Percentiles rank a stretch among this genome's conserved stretches.
Evolutionary conservation across 768 basidiomycete genomes (phyloP).

Genomic region (Vararia minispora): DNA sequence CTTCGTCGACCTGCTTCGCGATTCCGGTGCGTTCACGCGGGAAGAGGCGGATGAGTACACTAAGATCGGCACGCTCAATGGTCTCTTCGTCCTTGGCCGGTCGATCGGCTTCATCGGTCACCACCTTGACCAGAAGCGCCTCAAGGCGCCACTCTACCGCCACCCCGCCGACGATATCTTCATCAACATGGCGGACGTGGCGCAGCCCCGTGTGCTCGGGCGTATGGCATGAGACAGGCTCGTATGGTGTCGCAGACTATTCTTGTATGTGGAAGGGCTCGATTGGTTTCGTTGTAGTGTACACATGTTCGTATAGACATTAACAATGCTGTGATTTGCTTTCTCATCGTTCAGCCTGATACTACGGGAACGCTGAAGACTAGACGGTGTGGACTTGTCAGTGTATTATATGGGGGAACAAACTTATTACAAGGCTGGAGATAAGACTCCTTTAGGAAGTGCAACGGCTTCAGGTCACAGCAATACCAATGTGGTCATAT

Average conservation of each 20-base stretch:
- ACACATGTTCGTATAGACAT: too few species aligned
- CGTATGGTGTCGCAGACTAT: constrained; percentile 1
- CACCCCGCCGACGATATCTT: constrained; percentile 94
- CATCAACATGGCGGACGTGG: constrained; percentile 84
- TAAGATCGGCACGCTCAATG: constrained; percentile 93
- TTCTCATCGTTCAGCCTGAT: not conserved
- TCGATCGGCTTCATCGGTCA: constrained; percentile 97
- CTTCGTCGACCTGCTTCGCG: constrained; percentile 90
- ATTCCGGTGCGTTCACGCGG: constrained; percentile 86
- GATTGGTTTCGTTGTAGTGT: too few species aligned
- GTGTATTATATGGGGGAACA: not conserved
- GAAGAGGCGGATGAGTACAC: constrained; percentile 98
- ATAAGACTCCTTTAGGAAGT: too few species aligned
- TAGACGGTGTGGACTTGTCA: not conserved
- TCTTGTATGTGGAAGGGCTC: constrained; percentile 4
- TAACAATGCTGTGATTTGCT: not conserved
- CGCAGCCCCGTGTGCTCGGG: constrained; percentile 71
- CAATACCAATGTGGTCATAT: too few species aligned
- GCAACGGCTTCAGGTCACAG: too few species aligned
- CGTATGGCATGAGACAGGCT: constrained; percentile 15
- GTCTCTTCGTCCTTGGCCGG: constrained; percentile 93
- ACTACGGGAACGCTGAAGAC: not conserved
- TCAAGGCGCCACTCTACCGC: constrained; percentile 87
- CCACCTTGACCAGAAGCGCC: constrained; percentile 93
- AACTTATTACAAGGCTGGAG: not conserved